Percentiles rank a stretch among this genome's conserved stretches.
Evolutionary conservation across 2,329 filamentous ascomycete species (phyloP).

Genomic region (Leptographium radiaticola): DNA sequence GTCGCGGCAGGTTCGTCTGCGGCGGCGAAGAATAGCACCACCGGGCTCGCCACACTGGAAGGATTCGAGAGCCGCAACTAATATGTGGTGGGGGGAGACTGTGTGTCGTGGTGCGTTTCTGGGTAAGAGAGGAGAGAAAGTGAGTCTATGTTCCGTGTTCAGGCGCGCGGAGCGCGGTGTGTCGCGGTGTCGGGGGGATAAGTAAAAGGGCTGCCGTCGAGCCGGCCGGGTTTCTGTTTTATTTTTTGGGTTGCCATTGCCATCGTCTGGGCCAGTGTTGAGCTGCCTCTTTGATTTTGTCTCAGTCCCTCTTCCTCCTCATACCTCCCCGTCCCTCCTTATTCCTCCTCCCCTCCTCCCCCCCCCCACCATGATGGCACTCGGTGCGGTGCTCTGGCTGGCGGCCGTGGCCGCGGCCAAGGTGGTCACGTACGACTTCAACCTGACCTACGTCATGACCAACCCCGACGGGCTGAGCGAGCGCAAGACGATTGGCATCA

Average conservation of each 20-base stretch:
- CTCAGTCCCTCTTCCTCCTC: neutral
- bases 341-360: neutral
- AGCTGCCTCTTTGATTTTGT: no score
- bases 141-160: no score
- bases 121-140: no score
- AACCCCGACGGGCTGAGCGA: conserved; percentile 56
- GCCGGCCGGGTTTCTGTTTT: no score
- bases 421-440: conserved; percentile 49
- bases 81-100: neutral
- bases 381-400: neutral
- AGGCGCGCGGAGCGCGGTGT: no score
- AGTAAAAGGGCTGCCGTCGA: no score
- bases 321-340: neutral
- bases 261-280: no score
- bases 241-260: no score
- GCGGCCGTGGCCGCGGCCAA: conserved; percentile 17
- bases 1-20: neutral
- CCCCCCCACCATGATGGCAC: neutral
- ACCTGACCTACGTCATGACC: conserved; percentile 56
- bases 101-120: neutral
- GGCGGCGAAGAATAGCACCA: neutral
- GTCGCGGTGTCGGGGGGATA: no score
- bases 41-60: neutral
- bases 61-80: neutral
- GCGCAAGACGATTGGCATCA: conserved; percentile 63